phyloP scores from a whole-genome alignment of 2,329 filamentous ascomycete genomes.

The Lecanicillium sp. region DNA sequence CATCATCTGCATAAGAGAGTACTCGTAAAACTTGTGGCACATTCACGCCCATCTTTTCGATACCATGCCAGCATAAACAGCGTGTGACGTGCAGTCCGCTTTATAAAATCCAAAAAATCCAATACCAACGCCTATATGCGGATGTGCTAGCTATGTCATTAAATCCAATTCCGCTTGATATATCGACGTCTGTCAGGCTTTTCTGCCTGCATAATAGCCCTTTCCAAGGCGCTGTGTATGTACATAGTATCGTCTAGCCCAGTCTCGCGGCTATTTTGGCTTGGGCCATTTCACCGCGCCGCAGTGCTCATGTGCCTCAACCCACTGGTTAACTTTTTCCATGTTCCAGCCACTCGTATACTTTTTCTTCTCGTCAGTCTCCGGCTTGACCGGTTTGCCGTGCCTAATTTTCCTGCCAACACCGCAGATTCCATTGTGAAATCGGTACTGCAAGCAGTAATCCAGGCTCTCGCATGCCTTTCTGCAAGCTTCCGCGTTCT shows the following conservation, averaged over 20 bases:
- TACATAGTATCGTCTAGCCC: not conserved
- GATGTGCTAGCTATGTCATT: too few species aligned
- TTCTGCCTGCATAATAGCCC: too few species aligned
- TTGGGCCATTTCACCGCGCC: constrained; percentile 22
- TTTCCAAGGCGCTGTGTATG: too few species aligned
- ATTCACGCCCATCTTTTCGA: too few species aligned
- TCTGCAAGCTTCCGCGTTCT: constrained; percentile 32
- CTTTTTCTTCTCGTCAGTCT: constrained; percentile 18
- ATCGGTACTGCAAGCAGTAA: constrained; percentile 34
- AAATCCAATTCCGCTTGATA: too few species aligned
- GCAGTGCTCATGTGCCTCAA: constrained; percentile 27
- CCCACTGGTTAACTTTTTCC: constrained; percentile 30
- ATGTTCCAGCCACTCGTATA: constrained; percentile 33
- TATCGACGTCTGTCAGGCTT: too few species aligned
- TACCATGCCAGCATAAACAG: too few species aligned
- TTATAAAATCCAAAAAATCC: too few species aligned
- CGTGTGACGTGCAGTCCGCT: too few species aligned
- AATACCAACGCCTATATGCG: too few species aligned
- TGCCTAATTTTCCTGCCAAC: constrained; percentile 27
- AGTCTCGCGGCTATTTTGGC: constrained; percentile 1
- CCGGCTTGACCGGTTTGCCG: constrained; percentile 27
- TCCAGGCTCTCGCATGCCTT: constrained; percentile 30
- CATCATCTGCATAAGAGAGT: too few species aligned
- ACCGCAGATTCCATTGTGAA: constrained; percentile 28
- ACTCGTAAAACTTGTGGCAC: too few species aligned